A percentile compares a stretch with the other conserved stretches of the same genome.
These are phyloP conservation scores for Allium fistulosum DNA, from an alignment of 106 monocot species.

Conservation along the genomic window DNA sequence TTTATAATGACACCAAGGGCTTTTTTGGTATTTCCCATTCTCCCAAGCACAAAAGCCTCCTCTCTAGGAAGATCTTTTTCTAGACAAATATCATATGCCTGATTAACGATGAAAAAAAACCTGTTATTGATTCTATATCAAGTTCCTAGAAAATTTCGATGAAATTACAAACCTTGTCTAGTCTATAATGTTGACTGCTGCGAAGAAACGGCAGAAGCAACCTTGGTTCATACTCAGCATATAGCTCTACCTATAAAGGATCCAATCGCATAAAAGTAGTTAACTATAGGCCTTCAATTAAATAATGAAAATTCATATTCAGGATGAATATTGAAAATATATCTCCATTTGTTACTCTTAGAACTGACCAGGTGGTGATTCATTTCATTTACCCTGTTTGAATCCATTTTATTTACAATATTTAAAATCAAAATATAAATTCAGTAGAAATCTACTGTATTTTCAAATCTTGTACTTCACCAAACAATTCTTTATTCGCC, in stretches of 20 bases:
- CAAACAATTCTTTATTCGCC: too few relatives aligned
- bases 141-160: too few relatives aligned
- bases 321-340: too few relatives aligned
- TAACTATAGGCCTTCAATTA: not conserved
- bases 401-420: too few relatives aligned
- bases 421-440: too few relatives aligned
- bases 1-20: constrained; percentile 87
- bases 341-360: too few relatives aligned
- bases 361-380: too few relatives aligned
- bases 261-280: not conserved
- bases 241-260: constrained; percentile 71
- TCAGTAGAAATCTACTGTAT: too few relatives aligned
- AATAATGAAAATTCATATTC: not conserved
- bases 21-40: constrained; percentile 88
- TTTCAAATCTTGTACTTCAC: too few relatives aligned
- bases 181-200: constrained; percentile 85
- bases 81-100: constrained; percentile 91
- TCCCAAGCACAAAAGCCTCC: constrained; percentile 86
- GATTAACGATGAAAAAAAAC: not conserved
- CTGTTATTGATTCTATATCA: too few relatives aligned
- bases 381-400: too few relatives aligned
- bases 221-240: constrained; percentile 83
- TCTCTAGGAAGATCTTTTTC: constrained; percentile 66
- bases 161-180: constrained; percentile 70
- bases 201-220: constrained; percentile 92